Percentiles rank a stretch among this genome's conserved stretches.
phyloP scores from a whole-genome alignment of 176 grass and related monocot genomes.

The Thalia dealbata region DNA sequence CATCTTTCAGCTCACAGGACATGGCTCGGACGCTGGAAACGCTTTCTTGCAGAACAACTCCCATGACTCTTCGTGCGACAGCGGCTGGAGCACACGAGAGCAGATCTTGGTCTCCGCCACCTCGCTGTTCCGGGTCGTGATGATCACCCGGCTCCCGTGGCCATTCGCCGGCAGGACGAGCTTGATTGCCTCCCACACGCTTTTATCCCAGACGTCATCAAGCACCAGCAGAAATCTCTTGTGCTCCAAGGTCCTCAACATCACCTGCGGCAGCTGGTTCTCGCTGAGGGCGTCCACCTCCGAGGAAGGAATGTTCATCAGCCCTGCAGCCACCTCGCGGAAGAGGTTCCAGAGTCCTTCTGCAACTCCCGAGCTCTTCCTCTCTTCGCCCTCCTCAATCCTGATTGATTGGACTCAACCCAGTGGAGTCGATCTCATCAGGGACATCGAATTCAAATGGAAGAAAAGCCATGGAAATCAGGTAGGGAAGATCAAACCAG shows the following conservation, averaged over 20 bases:
- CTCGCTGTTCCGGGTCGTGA: slow-evolving; percentile 15
- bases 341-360: slow-evolving; percentile 12
- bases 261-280: slow-evolving; percentile 25
- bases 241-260: slow-evolving; percentile 16
- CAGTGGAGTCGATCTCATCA: too few species aligned
- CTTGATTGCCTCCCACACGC: slow-evolving; percentile 25
- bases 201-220: slow-evolving; percentile 18
- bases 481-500: too few species aligned
- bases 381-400: too few species aligned
- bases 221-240: slow-evolving; percentile 18
- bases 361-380: too few species aligned
- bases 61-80: slow-evolving; percentile 26
- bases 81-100: slow-evolving; percentile 7
- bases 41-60: slow-evolving; percentile 32
- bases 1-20: slow-evolving; percentile 19
- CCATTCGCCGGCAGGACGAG: slow-evolving; percentile 14
- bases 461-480: too few species aligned
- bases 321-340: slow-evolving; percentile 18
- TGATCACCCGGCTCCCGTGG: slow-evolving; percentile 17
- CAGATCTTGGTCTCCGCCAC: neutral
- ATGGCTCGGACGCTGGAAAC: slow-evolving; percentile 17
- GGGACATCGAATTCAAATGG: too few species aligned
- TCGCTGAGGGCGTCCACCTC: slow-evolving; percentile 15
- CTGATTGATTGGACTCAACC: too few species aligned
- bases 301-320: slow-evolving; percentile 26